A percentile compares a stretch with the other conserved stretches of the same genome.
Conservation (phyloP, 768 basidiomycete species). For the Paxillus rubicundulus region DNA sequence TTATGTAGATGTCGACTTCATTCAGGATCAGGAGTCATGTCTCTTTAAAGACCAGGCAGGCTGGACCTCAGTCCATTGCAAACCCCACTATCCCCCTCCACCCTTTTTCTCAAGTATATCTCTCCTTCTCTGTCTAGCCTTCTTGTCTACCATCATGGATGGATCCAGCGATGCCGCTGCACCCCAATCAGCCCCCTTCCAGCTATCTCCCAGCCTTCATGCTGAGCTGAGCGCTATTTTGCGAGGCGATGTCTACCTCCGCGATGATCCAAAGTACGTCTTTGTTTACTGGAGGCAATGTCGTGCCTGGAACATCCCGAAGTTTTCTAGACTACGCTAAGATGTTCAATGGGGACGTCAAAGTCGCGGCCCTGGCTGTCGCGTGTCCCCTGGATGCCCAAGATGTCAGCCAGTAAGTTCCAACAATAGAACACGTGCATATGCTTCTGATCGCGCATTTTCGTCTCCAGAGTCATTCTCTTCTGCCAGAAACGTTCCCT, state of each 20-base stretch:
- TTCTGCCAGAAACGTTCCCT: conserved; percentile 74
- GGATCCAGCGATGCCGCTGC: not conserved
- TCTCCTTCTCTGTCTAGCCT: not conserved
- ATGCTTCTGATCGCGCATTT: conserved; percentile 2
- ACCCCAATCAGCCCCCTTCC: not conserved
- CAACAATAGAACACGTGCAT: conserved; percentile 3
- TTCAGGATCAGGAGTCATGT: not conserved
- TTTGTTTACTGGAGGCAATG: not conserved
- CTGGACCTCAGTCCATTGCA: not conserved
- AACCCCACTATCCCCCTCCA: conserved; percentile 8
- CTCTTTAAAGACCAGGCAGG: conserved; percentile 14
- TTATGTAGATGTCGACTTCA: not conserved
- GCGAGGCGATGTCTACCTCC: conserved; percentile 47
- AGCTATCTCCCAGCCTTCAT: conserved; percentile 32
- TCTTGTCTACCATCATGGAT: conserved; percentile 16
- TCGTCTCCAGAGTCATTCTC: conserved; percentile 50
- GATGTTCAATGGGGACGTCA: conserved; percentile 79
- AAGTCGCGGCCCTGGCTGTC: conserved; percentile 57
- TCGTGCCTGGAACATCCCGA: conserved; percentile 1
- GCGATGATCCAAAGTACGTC: conserved; percentile 41
- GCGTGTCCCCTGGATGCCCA: conserved; percentile 74
- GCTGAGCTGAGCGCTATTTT: conserved; percentile 46
- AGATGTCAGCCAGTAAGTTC: conserved; percentile 77
- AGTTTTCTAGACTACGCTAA: conserved; percentile 33
- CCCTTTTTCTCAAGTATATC: not conserved